Evolutionary conservation across 148 eudicot species (phyloP).

Genomic region (Talinum fruticosum): DNA sequence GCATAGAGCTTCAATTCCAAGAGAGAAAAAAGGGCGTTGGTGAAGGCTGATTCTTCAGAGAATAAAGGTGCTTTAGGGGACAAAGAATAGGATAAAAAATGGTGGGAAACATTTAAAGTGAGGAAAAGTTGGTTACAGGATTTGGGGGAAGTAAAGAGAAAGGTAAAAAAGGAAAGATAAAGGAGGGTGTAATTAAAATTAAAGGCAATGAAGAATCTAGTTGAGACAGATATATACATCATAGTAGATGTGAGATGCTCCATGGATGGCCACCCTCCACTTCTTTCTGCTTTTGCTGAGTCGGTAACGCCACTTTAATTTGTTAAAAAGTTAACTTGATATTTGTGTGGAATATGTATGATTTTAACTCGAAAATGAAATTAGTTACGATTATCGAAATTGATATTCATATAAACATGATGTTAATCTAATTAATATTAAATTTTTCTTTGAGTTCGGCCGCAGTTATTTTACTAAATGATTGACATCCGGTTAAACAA

Average conservation of each 20-base stretch:
- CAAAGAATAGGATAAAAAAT: background rate
- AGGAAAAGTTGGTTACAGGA: background rate
- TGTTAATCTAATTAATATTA: too few species aligned
- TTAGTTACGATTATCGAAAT: too few species aligned
- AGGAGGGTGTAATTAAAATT: background rate
- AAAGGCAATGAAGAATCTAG: background rate
- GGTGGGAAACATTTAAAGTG: background rate
- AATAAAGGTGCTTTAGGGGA: conserved; percentile 1
- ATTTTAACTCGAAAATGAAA: too few species aligned
- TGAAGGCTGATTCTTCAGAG: background rate
- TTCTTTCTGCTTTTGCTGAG: background rate
- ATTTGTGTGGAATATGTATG: background rate
- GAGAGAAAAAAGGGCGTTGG: background rate
- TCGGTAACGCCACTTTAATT: background rate
- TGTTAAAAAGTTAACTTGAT: background rate
- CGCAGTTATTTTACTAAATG: too few species aligned
- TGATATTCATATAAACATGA: too few species aligned
- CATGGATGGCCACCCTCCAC: background rate
- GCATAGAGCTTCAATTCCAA: conserved; percentile 10
- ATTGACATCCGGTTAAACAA: too few species aligned
- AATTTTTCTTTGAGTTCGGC: too few species aligned
- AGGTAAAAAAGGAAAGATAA: background rate
- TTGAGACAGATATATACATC: background rate
- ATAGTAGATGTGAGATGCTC: background rate
- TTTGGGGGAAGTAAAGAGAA: background rate